A percentile compares a stretch with the other conserved stretches of the same genome.
These are phyloP conservation scores for Solanum lignicaule DNA, from an alignment of 257 asterid species.

Conservation along the genomic window DNA sequence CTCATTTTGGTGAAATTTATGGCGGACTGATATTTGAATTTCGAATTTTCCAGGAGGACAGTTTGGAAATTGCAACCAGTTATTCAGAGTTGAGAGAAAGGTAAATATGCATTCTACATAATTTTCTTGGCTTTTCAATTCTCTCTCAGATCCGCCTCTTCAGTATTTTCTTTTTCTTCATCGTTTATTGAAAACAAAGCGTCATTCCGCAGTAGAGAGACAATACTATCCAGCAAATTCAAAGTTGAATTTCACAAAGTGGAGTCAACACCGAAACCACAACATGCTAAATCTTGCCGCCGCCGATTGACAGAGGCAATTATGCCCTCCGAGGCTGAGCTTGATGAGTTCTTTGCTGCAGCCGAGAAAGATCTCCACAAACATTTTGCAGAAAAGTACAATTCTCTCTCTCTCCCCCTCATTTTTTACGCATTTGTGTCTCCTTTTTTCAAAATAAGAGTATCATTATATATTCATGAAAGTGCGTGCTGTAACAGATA, in stretches of 20 bases:
- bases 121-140: neutral
- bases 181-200: neutral
- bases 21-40: constrained; percentile 4
- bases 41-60: constrained; percentile 26
- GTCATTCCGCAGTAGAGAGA: constrained; percentile 25
- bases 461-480: neutral
- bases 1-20: neutral
- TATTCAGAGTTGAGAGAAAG: constrained; percentile 26
- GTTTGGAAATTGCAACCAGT: constrained; percentile 15
- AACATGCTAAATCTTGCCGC: constrained; percentile 11
- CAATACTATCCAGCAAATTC: constrained; percentile 22
- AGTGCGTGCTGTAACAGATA: constrained; percentile 31
- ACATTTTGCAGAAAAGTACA: constrained; percentile 39
- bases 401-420: neutral
- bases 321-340: constrained; percentile 39
- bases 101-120: neutral
- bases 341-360: constrained; percentile 45
- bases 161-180: neutral
- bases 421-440: neutral
- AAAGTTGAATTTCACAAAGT: constrained; percentile 25
- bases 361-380: constrained; percentile 42
- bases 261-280: constrained; percentile 25
- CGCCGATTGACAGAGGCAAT: constrained; percentile 7
- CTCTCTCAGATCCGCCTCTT: neutral
- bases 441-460: neutral